Evolutionary conservation across 1,284 basidiomycete genomes (phyloP).

Genomic region (Pterulicium gracile): DNA sequence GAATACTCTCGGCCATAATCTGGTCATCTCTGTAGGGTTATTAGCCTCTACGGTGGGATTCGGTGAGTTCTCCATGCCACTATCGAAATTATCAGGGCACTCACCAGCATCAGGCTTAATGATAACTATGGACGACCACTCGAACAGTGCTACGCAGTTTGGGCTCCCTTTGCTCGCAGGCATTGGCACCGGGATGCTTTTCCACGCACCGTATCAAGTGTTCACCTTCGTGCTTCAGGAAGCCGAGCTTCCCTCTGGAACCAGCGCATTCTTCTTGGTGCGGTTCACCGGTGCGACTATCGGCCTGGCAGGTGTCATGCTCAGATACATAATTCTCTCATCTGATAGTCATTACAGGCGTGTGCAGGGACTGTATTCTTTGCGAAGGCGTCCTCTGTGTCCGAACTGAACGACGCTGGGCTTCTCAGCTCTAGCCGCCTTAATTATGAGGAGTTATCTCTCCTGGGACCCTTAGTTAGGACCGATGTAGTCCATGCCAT

Average conservation of each 20-base stretch:
- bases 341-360: slow-evolving; percentile 35
- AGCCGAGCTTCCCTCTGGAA: slow-evolving; percentile 61
- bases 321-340: slow-evolving; percentile 10
- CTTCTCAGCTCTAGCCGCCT: slow-evolving; percentile 26
- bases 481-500: slow-evolving; percentile 31
- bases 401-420: slow-evolving; percentile 36
- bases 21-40: slow-evolving; percentile 51
- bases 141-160: slow-evolving; percentile 32
- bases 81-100: slow-evolving; percentile 7
- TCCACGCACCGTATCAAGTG: slow-evolving; percentile 73
- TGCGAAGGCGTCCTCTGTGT: too few relatives aligned
- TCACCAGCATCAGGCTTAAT: slow-evolving; percentile 43
- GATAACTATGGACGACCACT: slow-evolving; percentile 42
- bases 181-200: slow-evolving; percentile 70
- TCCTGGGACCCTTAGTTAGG: slow-evolving; percentile 29
- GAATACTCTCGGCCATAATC: slow-evolving; percentile 52
- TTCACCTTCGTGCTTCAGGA: slow-evolving; percentile 54
- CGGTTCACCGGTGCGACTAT: slow-evolving; percentile 74
- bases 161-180: slow-evolving; percentile 58
- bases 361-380: slow-evolving; percentile 67
- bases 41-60: slow-evolving; percentile 57
- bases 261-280: slow-evolving; percentile 75
- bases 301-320: slow-evolving; percentile 46
- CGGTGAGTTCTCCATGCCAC: slow-evolving; percentile 30
- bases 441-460: slow-evolving; percentile 27